Conservation (phyloP, 2,329 filamentous ascomycete species). For the Claviceps monticola region DNA sequence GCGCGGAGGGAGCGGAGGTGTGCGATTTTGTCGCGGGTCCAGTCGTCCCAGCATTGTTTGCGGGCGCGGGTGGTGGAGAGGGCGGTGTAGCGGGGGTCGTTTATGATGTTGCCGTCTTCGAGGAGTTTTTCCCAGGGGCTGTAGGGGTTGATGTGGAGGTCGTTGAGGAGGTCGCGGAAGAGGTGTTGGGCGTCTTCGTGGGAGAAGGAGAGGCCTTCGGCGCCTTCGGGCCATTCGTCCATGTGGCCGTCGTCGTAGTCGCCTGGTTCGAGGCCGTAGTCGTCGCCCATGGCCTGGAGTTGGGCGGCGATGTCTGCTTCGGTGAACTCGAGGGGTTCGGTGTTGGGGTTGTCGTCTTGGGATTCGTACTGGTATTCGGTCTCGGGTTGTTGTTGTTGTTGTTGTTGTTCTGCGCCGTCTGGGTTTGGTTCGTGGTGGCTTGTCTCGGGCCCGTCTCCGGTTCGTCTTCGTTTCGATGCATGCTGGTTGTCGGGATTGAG, state of each 20-base stretch:
- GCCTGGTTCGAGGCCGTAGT: conserved; percentile 65
- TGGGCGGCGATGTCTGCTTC: conserved; percentile 94
- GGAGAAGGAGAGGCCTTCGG: conserved; percentile 55
- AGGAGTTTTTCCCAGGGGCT: conserved; percentile 83
- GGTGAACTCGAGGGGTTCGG: conserved; percentile 60
- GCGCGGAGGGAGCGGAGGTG: conserved; percentile 58
- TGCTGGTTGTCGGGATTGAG: conserved; percentile 24
- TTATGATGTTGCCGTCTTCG: conserved; percentile 66
- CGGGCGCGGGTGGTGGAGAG: conserved; percentile 69
- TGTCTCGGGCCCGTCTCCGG: conserved; percentile 41
- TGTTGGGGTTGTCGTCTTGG: conserved; percentile 13
- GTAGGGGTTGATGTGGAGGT: conserved; percentile 72
- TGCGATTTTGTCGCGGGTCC: conserved; percentile 66
- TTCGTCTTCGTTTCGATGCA: conserved; percentile 50
- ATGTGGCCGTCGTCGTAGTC: conserved; percentile 57
- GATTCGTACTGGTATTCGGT: background rate
- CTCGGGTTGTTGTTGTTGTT: conserved; percentile 15
- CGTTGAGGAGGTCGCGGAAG: conserved; percentile 77
- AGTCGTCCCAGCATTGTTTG: conserved; percentile 71
- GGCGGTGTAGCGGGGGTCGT: conserved; percentile 77
- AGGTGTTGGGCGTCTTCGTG: conserved; percentile 63
- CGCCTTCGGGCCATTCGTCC: conserved; percentile 54
- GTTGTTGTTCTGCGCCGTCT: conserved; percentile 11
- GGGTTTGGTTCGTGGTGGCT: conserved; percentile 23
- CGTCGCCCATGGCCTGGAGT: conserved; percentile 73